These are phyloP conservation scores for Wickerhamomyces canadensis DNA, from an alignment of 805 yeast species.

Conservation along the genomic window DNA sequence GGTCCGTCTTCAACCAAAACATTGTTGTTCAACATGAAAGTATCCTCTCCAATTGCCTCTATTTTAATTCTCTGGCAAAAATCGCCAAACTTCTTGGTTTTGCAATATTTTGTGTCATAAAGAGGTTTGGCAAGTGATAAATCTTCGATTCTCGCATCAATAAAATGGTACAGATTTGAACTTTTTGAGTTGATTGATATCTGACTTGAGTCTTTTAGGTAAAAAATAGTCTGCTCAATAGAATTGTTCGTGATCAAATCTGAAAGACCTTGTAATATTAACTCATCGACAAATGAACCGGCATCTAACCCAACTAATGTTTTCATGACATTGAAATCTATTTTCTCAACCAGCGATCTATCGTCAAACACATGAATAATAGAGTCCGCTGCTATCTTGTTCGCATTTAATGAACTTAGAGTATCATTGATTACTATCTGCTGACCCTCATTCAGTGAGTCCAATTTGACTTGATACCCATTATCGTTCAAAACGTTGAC, in stretches of 20 bases:
- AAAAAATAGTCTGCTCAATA: slow-evolving; percentile 55
- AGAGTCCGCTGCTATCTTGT: slow-evolving; percentile 41
- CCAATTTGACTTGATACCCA: slow-evolving; percentile 18
- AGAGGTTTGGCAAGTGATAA: slow-evolving; percentile 26
- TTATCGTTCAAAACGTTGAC: slow-evolving; percentile 20
- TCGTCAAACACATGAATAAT: slow-evolving; percentile 43
- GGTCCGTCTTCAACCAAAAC: slow-evolving; percentile 39
- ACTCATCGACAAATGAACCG: slow-evolving; percentile 61
- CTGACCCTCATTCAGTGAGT: slow-evolving; percentile 27
- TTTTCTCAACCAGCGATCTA: slow-evolving; percentile 17
- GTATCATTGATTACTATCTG: slow-evolving; percentile 31
- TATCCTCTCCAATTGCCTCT: slow-evolving; percentile 26
- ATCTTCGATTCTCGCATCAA: slow-evolving; percentile 37
- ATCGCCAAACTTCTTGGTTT: slow-evolving; percentile 49
- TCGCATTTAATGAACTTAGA: slow-evolving; percentile 29
- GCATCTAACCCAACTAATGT: slow-evolving; percentile 55
- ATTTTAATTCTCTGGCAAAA: slow-evolving; percentile 59
- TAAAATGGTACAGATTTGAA: slow-evolving; percentile 59
- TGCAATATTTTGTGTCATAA: slow-evolving; percentile 48
- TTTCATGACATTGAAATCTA: slow-evolving; percentile 48
- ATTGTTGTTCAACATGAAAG: slow-evolving; percentile 49
- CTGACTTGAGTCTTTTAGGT: slow-evolving; percentile 35
- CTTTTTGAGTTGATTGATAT: slow-evolving; percentile 24
- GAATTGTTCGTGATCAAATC: slow-evolving; percentile 50
- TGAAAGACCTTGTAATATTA: slow-evolving; percentile 52